These are phyloP conservation scores for Cytospora leucostoma DNA, from an alignment of 2,329 filamentous ascomycete genomes.

Conservation along the genomic window DNA sequence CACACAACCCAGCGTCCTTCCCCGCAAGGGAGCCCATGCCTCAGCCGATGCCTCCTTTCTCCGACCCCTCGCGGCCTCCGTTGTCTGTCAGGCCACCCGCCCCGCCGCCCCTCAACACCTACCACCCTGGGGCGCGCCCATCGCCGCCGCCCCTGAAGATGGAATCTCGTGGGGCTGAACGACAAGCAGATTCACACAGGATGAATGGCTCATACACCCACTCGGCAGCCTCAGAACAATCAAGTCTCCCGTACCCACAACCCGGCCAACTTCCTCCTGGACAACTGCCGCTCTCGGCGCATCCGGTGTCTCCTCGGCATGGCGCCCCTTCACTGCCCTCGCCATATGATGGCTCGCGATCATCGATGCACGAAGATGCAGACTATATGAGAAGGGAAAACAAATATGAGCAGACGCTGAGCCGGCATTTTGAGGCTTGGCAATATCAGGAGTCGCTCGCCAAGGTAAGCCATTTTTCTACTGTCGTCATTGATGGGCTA, in stretches of 20 bases:
- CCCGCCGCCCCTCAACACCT: slow-evolving; percentile 44
- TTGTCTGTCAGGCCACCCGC: slow-evolving; percentile 43
- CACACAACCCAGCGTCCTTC: slow-evolving; percentile 44
- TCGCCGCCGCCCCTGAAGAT: slow-evolving; percentile 45
- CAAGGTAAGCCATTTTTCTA: slow-evolving; percentile 42
- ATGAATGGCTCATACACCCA: slow-evolving; percentile 42
- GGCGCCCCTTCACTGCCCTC: slow-evolving; percentile 44
- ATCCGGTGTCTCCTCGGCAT: slow-evolving; percentile 56
- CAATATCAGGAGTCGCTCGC: slow-evolving; percentile 55
- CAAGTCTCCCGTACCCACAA: slow-evolving; percentile 44
- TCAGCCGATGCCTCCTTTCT: slow-evolving; percentile 46
- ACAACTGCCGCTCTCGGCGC: slow-evolving; percentile 51
- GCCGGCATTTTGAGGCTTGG: slow-evolving; percentile 55
- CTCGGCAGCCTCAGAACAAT: slow-evolving; percentile 37
- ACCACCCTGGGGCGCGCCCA: slow-evolving; percentile 38
- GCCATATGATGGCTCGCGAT: slow-evolving; percentile 49
- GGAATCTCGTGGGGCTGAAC: slow-evolving; percentile 43
- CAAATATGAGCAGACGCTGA: slow-evolving; percentile 48
- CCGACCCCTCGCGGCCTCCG: slow-evolving; percentile 41
- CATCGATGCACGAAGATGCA: slow-evolving; percentile 48
- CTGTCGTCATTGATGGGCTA: not conserved
- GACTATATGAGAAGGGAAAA: slow-evolving; percentile 41
- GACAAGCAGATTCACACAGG: slow-evolving; percentile 41
- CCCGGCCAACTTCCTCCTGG: slow-evolving; percentile 47
- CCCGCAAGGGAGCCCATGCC: slow-evolving; percentile 35